These are phyloP conservation scores for Neurospora sp. DNA, from an alignment of 495 filamentous ascomycete genomes.

Conservation along the genomic window DNA sequence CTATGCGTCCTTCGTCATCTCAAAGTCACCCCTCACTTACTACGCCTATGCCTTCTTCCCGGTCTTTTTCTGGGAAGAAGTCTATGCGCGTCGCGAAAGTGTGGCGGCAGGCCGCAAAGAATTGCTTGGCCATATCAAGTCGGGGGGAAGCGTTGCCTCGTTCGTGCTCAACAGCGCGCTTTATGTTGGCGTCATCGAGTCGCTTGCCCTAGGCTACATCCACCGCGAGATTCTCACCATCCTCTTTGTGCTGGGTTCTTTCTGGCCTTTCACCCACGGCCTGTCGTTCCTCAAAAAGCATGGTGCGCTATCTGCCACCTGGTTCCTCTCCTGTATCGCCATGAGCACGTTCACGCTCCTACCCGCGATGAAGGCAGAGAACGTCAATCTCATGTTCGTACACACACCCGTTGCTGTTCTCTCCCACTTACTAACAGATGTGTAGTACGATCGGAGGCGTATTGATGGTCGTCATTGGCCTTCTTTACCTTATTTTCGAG, in stretches of 20 bases:
- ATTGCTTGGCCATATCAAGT: constrained; percentile 58
- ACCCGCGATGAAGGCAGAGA: constrained; percentile 76
- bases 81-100: constrained; percentile 67
- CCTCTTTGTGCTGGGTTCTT: constrained; percentile 61
- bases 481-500: constrained; percentile 76
- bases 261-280: constrained; percentile 75
- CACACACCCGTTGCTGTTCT: neutral
- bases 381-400: constrained; percentile 65
- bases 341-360: constrained; percentile 92
- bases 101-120: constrained; percentile 55
- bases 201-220: constrained; percentile 76
- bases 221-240: constrained; percentile 77
- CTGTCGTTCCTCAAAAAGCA: constrained; percentile 58
- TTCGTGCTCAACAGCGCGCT: constrained; percentile 50
- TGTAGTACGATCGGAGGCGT: constrained; percentile 62
- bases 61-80: constrained; percentile 93
- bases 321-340: constrained; percentile 62
- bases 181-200: constrained; percentile 69
- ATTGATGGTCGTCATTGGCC: constrained; percentile 69
- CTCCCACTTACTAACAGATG: constrained; percentile 18
- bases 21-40: constrained; percentile 73
- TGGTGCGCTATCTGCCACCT: constrained; percentile 51
- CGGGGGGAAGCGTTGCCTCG: constrained; percentile 42
- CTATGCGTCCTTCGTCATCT: constrained; percentile 69
- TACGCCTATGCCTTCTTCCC: constrained; percentile 92